Conservation (phyloP, 1,139 yeast genomes). For the Petasospora rhodanensis region DNA sequence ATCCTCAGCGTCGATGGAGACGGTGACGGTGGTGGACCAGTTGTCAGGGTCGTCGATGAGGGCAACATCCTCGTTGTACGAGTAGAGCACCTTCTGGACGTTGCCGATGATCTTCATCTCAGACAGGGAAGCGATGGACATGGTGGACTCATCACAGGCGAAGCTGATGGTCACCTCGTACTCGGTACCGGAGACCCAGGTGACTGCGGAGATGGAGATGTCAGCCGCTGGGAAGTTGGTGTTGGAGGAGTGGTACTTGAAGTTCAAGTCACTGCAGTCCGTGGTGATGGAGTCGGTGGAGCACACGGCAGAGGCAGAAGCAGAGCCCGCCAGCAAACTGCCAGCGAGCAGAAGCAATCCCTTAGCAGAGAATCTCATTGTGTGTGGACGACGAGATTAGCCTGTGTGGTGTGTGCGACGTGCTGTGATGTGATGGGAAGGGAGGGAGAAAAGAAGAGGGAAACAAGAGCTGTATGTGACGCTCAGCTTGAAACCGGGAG, state of each 20-base stretch:
- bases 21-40: slow-evolving; percentile 9
- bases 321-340: slow-evolving; percentile 2
- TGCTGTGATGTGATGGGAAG: no score
- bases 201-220: slow-evolving; percentile 19
- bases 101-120: slow-evolving; percentile 18
- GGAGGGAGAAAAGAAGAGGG: no score
- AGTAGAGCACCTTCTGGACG: slow-evolving; percentile 12
- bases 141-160: slow-evolving; percentile 18
- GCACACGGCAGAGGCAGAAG: slow-evolving; percentile 1
- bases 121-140: slow-evolving; percentile 11
- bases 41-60: slow-evolving; percentile 6
- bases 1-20: slow-evolving; percentile 1
- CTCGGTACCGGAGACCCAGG: slow-evolving; percentile 12
- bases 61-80: slow-evolving; percentile 11
- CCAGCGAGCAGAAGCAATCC: background rate
- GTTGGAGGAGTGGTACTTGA: slow-evolving; percentile 24
- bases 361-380: no score
- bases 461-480: no score
- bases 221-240: slow-evolving; percentile 19
- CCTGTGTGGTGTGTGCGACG: no score
- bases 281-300: slow-evolving; percentile 3
- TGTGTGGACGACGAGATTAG: no score
- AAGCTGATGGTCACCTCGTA: slow-evolving; percentile 29
- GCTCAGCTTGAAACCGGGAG: no score
- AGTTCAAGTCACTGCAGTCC: slow-evolving; percentile 22